Base-by-base conservation (phyloP, 169 alveolate species). In the Plasmodium coatneyi region DNA sequence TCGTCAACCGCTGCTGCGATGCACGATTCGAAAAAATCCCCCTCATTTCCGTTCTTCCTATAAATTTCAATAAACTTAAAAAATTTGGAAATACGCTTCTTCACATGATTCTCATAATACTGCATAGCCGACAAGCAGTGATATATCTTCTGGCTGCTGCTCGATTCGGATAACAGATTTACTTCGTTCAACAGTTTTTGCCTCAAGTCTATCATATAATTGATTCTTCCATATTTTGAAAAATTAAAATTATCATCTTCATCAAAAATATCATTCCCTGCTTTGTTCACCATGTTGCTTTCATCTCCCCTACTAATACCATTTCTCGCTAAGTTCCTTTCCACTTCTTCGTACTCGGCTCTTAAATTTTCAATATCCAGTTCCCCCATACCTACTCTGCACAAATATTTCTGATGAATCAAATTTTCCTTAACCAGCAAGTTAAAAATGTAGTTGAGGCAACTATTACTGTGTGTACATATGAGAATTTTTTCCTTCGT, bases 321-420 rank as follows among this genome's bases (percentile, higher is more conserved):
- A 80, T 80, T 41, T 46, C 76, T 46, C 36, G 22, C 70, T 80
- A 92, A 74, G 39, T 49, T 80, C 41, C 80, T 80, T 84, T 87
- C 92, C 16, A 82, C 54, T 92, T 84, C 89, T 39, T 92, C 93
- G 32, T 74, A 86, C 66, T 81, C 82, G 66, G 56, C 84, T 83
- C 82, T 78, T 56, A 95, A 96, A 83, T 90, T 92, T 93, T 95
- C 93, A 39, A 92, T 86, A 82, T 96, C 98, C 70, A 98, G 83
- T 82, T 97, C 98, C 9, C 99, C 98, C 78, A 97, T 96, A 32
- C 99, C 99, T 84, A 98, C 96, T 56, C 99, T 96, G 84, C 98
- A 97, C 92, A 98, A 95, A 93, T 98, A 96, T 81, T 98, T 96
- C 89, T 97, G 98, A 60, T 98, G 98, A 70, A 98, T 96, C 56